A percentile compares a stretch with the other conserved stretches of the same genome.
phyloP scores from a whole-genome alignment of 495 filamentous ascomycete species.

The Glutinoglossum americanum region DNA sequence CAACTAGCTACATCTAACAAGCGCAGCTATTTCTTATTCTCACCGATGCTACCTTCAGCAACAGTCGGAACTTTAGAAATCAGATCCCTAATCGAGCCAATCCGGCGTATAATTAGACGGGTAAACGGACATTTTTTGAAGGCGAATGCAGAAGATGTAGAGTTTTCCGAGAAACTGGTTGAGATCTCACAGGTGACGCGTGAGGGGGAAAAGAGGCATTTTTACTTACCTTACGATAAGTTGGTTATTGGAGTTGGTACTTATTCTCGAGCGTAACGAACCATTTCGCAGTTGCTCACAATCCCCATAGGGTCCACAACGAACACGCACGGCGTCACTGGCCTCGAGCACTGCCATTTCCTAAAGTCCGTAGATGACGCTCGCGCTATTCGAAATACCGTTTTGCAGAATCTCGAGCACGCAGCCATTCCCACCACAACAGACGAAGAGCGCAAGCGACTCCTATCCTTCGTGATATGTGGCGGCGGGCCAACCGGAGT shows the following conservation, averaged over 20 bases:
- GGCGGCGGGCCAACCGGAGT: constrained; percentile 95
- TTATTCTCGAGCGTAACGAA: constrained; percentile 8
- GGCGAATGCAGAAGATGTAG: constrained; percentile 65
- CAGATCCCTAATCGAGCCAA: constrained; percentile 77
- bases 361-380: constrained; percentile 89
- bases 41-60: constrained; percentile 88
- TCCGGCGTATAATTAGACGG: constrained; percentile 56
- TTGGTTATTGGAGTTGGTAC: constrained; percentile 79
- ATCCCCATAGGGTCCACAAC: constrained; percentile 46
- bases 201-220: constrained; percentile 47
- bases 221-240: constrained; percentile 98
- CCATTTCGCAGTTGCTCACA: constrained; percentile 6
- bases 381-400: constrained; percentile 62
- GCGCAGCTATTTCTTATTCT: constrained; percentile 73
- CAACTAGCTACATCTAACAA: background rate
- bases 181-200: constrained; percentile 57
- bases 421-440: constrained; percentile 84
- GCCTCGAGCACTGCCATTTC: constrained; percentile 84
- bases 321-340: constrained; percentile 90
- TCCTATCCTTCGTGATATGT: constrained; percentile 85
- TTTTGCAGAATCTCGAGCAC: constrained; percentile 80
- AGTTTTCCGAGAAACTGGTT: constrained; percentile 76
- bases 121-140: constrained; percentile 79
- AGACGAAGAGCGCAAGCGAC: constrained; percentile 68
- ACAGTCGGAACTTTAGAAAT: constrained; percentile 91